Conservation (phyloP, 805 yeast species). For the Lachancea sp. region DNA sequence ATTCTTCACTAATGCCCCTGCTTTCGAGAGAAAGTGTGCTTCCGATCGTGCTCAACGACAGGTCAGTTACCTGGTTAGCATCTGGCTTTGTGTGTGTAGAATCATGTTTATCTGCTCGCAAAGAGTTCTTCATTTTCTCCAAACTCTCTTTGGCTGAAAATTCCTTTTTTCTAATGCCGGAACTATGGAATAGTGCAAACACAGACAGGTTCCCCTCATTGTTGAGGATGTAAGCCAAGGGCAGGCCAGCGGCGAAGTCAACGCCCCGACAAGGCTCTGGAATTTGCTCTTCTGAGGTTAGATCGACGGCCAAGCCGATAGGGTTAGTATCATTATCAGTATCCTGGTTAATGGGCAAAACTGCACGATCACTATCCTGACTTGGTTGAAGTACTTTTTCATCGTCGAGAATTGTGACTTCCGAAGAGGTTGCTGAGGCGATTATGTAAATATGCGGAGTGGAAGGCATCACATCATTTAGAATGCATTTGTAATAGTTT, state of each 20-base stretch:
- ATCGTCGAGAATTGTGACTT: slow-evolving; percentile 43
- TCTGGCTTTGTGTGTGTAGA: background rate
- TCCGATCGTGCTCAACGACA: background rate
- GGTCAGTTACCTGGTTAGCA: background rate
- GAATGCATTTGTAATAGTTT: slow-evolving; percentile 37
- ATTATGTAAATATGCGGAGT: slow-evolving; percentile 37
- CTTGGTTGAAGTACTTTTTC: slow-evolving; percentile 39
- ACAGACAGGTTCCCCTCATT: slow-evolving; percentile 54
- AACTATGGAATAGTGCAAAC: slow-evolving; percentile 59
- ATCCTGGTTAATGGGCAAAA: slow-evolving; percentile 62
- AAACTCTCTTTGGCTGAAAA: slow-evolving; percentile 21
- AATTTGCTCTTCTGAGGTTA: slow-evolving; percentile 40
- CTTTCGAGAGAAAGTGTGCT: background rate
- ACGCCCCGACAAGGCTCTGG: slow-evolving; percentile 51
- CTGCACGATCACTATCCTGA: slow-evolving; percentile 68
- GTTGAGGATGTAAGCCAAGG: slow-evolving; percentile 56
- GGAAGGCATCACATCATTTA: slow-evolving; percentile 39
- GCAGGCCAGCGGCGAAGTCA: slow-evolving; percentile 55
- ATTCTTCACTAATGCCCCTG: background rate
- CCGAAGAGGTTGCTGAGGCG: slow-evolving; percentile 61
- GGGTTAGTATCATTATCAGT: slow-evolving; percentile 65
- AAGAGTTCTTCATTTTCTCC: background rate
- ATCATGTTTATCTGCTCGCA: background rate
- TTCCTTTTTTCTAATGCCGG: slow-evolving; percentile 39
- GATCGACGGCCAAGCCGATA: slow-evolving; percentile 62